Evolutionary conservation across 164 flowering plant genomes (phyloP), one percentile per base, ranked within the genome.

Genomic region (Vitis riparia): DNA sequence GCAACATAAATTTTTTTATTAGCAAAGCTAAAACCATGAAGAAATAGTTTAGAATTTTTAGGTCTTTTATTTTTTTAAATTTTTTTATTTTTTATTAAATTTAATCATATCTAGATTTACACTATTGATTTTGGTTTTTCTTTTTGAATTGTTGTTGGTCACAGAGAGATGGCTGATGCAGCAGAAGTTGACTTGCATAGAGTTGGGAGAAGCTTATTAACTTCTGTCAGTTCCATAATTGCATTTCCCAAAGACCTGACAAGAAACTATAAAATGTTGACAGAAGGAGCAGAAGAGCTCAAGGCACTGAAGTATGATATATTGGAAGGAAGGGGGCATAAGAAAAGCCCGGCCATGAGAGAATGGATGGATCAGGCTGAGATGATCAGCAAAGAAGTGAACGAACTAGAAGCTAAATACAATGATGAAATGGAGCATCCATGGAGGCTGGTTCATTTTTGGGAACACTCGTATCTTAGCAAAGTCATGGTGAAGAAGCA

Each of bases 241-340:
- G 47, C 10, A 10, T 60, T 16, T 53, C 44, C 68, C 0, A 68
- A 68, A 12, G 65, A 74, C n/a, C 50, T 68, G 8, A 17, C 68
- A 6, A 57, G 16, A 47, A 68, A 51, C n/a, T 63, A 37, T 50
- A n/a, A 29, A 17, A 56, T 15, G 13, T 29, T 74, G 3, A 58
- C n/a, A 8, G 68, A 58, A 8, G 63, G 64, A 63, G 69, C 59
- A 51, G 12, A 51, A 9, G 14, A 11, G n/a, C 61, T 69, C 23
- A 23, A 14, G 11, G 60, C 57, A 1, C 59, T 44, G 27, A 69
- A 47, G 53, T 56, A 64, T 29, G 73, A 74, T 32, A 15, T 61
- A 29, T 10, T 12, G 13, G 50, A 62, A 62, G 3, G 11, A 62
- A 32, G 8, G 0, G 44, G 44, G 0, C 51, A 62, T 37, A 32